phyloP scores from a whole-genome alignment of 1,284 basidiomycete species.

The Tausonia pullulans region DNA sequence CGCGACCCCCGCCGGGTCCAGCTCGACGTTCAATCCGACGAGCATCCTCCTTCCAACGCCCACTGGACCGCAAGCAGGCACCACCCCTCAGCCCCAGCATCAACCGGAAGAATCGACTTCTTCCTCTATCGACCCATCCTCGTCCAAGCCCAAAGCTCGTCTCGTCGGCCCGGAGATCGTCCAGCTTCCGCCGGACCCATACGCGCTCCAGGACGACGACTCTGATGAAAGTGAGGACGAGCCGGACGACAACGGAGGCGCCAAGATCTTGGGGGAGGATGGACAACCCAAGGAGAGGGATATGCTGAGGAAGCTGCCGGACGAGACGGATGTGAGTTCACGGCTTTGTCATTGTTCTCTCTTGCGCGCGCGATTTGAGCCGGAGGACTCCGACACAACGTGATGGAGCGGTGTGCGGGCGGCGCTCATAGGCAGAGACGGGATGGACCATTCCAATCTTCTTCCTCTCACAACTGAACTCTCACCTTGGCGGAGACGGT shows the following conservation, averaged over 20 bases:
- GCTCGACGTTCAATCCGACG: no score
- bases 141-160: constrained; percentile 5
- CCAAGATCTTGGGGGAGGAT: constrained; percentile 22
- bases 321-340: constrained; percentile 51
- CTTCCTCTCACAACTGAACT: no score
- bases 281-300: constrained; percentile 29
- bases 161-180: constrained; percentile 16
- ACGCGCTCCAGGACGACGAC: neutral
- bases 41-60: no score
- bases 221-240: constrained; percentile 15
- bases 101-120: neutral
- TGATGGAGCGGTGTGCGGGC: no score
- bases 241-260: constrained; percentile 15
- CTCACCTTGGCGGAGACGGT: no score
- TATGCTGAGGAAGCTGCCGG: constrained; percentile 44
- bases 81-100: no score
- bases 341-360: neutral
- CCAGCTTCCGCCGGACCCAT: constrained; percentile 13
- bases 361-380: no score
- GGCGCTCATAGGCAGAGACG: no score
- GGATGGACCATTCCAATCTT: no score
- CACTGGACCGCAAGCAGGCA: no score
- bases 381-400: no score
- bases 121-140: neutral
- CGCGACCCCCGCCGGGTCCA: no score